These are phyloP conservation scores for Phytophthora hibernalis DNA, from an alignment of 352 stramenopile genomes.

Conservation along the genomic window DNA sequence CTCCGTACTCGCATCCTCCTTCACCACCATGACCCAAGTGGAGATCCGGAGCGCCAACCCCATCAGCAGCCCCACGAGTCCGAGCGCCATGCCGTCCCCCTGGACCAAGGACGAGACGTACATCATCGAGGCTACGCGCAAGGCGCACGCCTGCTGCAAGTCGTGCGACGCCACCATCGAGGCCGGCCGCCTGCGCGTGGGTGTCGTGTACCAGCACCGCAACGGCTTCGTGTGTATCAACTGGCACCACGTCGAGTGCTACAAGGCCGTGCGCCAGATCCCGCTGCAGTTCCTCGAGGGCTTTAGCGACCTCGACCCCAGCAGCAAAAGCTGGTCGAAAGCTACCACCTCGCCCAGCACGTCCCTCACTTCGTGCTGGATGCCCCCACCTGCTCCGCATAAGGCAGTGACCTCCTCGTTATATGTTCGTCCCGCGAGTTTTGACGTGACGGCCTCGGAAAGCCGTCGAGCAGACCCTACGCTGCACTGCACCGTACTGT, in stretches of 20 bases:
- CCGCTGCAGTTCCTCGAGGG: conserved; percentile 72
- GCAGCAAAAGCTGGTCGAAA: conserved; percentile 67
- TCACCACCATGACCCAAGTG: conserved; percentile 40
- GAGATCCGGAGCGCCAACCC: conserved; percentile 29
- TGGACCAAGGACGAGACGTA: conserved; percentile 84
- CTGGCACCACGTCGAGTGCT: conserved; percentile 87
- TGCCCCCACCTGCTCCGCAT: conserved; percentile 45
- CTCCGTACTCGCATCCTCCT: background rate
- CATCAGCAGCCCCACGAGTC: conserved; percentile 46
- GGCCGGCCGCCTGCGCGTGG: conserved; percentile 68
- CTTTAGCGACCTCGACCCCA: conserved; percentile 66
- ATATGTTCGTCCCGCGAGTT: conserved; percentile 24
- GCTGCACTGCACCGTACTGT: conserved; percentile 8
- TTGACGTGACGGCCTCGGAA: conserved; percentile 15
- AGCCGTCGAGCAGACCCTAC: background rate
- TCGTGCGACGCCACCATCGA: conserved; percentile 78
- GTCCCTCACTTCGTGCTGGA: conserved; percentile 33
- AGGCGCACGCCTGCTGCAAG: conserved; percentile 77
- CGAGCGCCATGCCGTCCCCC: conserved; percentile 47
- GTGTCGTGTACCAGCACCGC: conserved; percentile 83
- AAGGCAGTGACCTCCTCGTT: conserved; percentile 9
- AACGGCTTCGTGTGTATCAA: conserved; percentile 88
- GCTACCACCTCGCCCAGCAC: conserved; percentile 39
- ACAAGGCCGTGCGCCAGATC: conserved; percentile 63
- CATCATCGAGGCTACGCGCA: conserved; percentile 81